Conservation (phyloP, 768 basidiomycete genomes). For the Antrodiella citrinella region DNA sequence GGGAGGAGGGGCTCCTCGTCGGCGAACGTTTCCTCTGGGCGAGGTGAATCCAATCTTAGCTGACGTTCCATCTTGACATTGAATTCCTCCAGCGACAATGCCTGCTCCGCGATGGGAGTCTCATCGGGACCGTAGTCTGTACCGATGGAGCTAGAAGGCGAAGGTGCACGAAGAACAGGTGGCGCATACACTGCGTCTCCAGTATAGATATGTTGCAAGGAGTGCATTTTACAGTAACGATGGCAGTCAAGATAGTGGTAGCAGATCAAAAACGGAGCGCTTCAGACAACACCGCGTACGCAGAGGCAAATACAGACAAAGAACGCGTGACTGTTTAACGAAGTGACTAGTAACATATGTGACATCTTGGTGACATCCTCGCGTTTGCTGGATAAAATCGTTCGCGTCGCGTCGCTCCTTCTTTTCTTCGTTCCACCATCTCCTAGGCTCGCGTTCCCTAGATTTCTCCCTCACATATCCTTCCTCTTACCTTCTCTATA, state of each 20-base stretch:
- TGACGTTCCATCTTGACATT: slow-evolving; percentile 26
- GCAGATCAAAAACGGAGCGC: slow-evolving; percentile 3
- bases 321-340: slow-evolving; percentile 11
- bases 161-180: slow-evolving; percentile 37
- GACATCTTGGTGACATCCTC: neutral
- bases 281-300: slow-evolving; percentile 15
- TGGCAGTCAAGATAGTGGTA: neutral
- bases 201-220: slow-evolving; percentile 13
- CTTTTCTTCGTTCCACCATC: slow-evolving; percentile 17
- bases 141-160: slow-evolving; percentile 39
- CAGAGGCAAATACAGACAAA: slow-evolving; percentile 5
- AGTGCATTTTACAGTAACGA: neutral
- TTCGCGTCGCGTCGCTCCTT: slow-evolving; percentile 16
- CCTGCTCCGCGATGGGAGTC: slow-evolving; percentile 33
- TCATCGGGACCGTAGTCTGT: slow-evolving; percentile 40
- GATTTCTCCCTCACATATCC: slow-evolving; percentile 8
- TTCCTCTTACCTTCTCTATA: slow-evolving; percentile 4
- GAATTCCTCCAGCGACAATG: slow-evolving; percentile 30
- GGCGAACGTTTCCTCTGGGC: slow-evolving; percentile 29
- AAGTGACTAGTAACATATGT: neutral
- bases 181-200: slow-evolving; percentile 30
- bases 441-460: slow-evolving; percentile 4
- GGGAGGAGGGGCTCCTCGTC: slow-evolving; percentile 25
- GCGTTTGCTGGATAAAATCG: slow-evolving; percentile 16
- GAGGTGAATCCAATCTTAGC: slow-evolving; percentile 27